These are phyloP conservation scores for Trypanosoma melophagium DNA, from an alignment of 208 protist genomes.

Conservation along the genomic window DNA sequence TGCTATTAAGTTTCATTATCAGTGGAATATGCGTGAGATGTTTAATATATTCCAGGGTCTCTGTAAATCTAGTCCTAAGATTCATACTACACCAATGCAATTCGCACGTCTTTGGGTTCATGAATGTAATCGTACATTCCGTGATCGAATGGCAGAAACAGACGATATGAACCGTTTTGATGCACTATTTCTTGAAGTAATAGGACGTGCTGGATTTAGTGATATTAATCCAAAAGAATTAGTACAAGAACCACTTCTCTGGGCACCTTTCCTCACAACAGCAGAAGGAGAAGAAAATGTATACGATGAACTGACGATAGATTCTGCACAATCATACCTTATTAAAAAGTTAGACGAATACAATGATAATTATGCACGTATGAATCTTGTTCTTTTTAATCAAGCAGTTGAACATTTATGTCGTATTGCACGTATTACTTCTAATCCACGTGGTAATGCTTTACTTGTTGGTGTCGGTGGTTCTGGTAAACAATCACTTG, in stretches of 20 bases:
- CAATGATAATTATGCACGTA: constrained; percentile 95
- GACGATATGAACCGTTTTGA: constrained; percentile 92
- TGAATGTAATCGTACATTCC: constrained; percentile 97
- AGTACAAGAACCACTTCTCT: constrained; percentile 91
- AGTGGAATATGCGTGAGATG: constrained; percentile 98
- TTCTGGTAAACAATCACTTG: constrained; percentile 93
- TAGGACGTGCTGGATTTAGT: constrained; percentile 73
- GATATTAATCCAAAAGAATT: constrained; percentile 86
- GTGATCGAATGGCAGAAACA: constrained; percentile 93
- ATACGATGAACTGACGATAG: constrained; percentile 87
- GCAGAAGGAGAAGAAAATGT: constrained; percentile 87
- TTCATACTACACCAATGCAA: constrained; percentile 77
- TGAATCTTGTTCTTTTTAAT: constrained; percentile 98
- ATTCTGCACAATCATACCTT: constrained; percentile 79
- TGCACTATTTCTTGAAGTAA: constrained; percentile 85
- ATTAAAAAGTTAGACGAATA: constrained; percentile 94
- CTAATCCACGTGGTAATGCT: constrained; percentile 94
- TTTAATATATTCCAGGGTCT: constrained; percentile 96
- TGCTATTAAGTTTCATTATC: constrained; percentile 99
- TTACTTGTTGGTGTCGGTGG: constrained; percentile 95
- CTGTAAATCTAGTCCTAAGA: constrained; percentile 86
- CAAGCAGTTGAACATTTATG: constrained; percentile 98
- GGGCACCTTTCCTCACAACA: constrained; percentile 92
- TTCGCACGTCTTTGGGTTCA: constrained; percentile 95
- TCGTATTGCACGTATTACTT: constrained; percentile 95